These are phyloP conservation scores for Talaromyces piceae DNA, from an alignment of 2,329 filamentous ascomycete genomes.

Conservation along the genomic window DNA sequence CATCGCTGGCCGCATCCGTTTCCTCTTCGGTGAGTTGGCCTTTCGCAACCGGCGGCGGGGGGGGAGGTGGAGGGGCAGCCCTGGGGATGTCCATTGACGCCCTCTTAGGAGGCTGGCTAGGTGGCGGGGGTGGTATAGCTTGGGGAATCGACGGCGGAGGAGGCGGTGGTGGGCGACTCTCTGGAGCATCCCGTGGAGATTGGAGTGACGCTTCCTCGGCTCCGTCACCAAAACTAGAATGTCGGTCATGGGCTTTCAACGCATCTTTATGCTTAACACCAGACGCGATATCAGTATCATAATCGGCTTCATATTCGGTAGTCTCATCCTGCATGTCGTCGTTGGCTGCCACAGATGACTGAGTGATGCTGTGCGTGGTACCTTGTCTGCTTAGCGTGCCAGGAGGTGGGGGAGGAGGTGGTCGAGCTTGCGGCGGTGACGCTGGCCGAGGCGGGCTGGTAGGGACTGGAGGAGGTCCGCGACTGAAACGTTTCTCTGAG, in stretches of 20 bases:
- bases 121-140: conserved; percentile 58
- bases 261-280: conserved; percentile 91
- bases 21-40: conserved; percentile 29
- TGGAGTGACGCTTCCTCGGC: conserved; percentile 49
- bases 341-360: conserved; percentile 30
- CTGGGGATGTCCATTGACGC: conserved; percentile 65
- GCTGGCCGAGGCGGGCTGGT: conserved; percentile 29
- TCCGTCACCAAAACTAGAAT: conserved; percentile 66
- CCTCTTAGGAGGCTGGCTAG: conserved; percentile 53
- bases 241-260: conserved; percentile 70
- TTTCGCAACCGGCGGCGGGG: conserved; percentile 42
- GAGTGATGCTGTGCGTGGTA: conserved; percentile 44
- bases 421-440: conserved; percentile 48
- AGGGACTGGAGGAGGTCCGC: conserved; percentile 36
- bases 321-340: conserved; percentile 68
- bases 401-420: conserved; percentile 58
- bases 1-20: conserved; percentile 27
- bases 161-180: conserved; percentile 44
- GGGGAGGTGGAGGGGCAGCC: conserved; percentile 60
- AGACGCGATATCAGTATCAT: conserved; percentile 95
- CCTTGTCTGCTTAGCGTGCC: conserved; percentile 50
- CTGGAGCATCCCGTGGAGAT: conserved; percentile 34
- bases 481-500: conserved; percentile 36
- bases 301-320: conserved; percentile 94
- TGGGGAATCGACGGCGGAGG: conserved; percentile 50